A percentile compares a stretch with the other conserved stretches of the same genome.
phyloP scores from a whole-genome alignment of 2,329 filamentous ascomycete genomes.

The Geosmithia putterillii region DNA sequence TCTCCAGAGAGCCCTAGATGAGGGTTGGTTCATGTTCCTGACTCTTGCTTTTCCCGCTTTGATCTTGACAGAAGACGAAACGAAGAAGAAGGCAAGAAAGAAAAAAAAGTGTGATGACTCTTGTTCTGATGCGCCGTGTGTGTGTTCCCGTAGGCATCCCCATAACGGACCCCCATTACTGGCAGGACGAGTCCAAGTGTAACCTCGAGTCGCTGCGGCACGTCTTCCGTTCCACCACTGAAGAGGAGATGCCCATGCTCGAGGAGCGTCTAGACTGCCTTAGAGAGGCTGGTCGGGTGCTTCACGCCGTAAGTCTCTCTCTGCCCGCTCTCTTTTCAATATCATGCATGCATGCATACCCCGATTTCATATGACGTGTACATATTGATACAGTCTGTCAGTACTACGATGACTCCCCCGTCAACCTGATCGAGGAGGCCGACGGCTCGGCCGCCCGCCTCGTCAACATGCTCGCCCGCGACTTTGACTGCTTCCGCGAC shows the following conservation, averaged over 20 bases:
- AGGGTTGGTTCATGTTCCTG: slow-evolving; percentile 37
- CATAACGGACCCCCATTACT: slow-evolving; percentile 81
- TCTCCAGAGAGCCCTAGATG: slow-evolving; percentile 76
- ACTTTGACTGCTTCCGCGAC: slow-evolving; percentile 81
- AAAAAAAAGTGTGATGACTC: no score
- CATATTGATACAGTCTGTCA: slow-evolving; percentile 21
- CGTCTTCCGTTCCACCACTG: slow-evolving; percentile 77
- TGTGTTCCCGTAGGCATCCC: slow-evolving; percentile 67
- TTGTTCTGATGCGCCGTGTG: no score
- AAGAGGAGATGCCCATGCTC: slow-evolving; percentile 78
- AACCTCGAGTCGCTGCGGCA: slow-evolving; percentile 60
- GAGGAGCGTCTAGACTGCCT: slow-evolving; percentile 66
- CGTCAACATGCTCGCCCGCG: slow-evolving; percentile 71
- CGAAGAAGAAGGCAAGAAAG: no score
- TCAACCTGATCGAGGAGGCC: slow-evolving; percentile 61
- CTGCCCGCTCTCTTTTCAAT: not conserved
- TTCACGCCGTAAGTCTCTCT: slow-evolving; percentile 52
- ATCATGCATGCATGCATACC: not conserved
- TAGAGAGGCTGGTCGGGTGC: slow-evolving; percentile 67
- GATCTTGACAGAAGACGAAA: no score
- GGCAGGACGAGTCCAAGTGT: slow-evolving; percentile 66
- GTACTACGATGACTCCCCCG: slow-evolving; percentile 65
- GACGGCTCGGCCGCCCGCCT: slow-evolving; percentile 70
- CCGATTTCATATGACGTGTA: not conserved
- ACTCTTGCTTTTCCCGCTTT: not conserved